Percentiles rank a stretch among this genome's conserved stretches.
phyloP scores from a whole-genome alignment of 1,284 basidiomycete species.

The Heterobasidion occidentale region DNA sequence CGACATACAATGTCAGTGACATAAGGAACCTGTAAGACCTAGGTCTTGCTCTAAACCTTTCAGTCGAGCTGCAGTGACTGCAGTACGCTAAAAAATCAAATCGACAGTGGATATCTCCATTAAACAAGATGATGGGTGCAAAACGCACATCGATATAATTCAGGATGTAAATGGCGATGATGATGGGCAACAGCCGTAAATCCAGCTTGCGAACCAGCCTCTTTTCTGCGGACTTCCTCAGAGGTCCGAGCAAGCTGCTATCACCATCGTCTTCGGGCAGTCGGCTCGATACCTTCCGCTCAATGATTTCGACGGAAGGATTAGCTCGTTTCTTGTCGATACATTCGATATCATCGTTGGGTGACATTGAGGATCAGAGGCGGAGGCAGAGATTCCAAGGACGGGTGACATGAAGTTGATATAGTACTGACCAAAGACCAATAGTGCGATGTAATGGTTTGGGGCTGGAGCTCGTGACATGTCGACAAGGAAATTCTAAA shows the following conservation, averaged over 20 bases:
- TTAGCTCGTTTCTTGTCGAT: no score
- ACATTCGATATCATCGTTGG: not conserved
- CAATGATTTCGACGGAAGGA: not conserved
- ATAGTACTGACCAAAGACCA: no score
- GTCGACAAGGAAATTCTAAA: no score
- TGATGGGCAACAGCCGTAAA: conserved; percentile 47
- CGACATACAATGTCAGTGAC: not conserved
- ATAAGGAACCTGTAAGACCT: conserved; percentile 32
- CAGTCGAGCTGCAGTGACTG: conserved; percentile 50
- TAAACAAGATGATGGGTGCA: not conserved
- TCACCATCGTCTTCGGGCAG: conserved; percentile 5
- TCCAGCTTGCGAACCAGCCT: conserved; percentile 42
- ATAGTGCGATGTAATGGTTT: no score
- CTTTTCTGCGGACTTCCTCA: conserved; percentile 19
- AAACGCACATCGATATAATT: conserved; percentile 59
- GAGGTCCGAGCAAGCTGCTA: conserved; percentile 18
- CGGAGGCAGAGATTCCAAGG: no score
- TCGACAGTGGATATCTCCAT: not conserved
- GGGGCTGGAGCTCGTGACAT: no score
- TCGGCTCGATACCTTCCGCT: not conserved
- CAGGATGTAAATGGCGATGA: conserved; percentile 57
- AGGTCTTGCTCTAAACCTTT: conserved; percentile 56
- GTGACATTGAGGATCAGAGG: not conserved
- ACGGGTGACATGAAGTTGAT: no score
- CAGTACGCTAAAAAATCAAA: conserved; percentile 37